These are phyloP conservation scores for Lagenidium sp. DNA, from an alignment of 352 stramenopile genomes.

Conservation along the genomic window DNA sequence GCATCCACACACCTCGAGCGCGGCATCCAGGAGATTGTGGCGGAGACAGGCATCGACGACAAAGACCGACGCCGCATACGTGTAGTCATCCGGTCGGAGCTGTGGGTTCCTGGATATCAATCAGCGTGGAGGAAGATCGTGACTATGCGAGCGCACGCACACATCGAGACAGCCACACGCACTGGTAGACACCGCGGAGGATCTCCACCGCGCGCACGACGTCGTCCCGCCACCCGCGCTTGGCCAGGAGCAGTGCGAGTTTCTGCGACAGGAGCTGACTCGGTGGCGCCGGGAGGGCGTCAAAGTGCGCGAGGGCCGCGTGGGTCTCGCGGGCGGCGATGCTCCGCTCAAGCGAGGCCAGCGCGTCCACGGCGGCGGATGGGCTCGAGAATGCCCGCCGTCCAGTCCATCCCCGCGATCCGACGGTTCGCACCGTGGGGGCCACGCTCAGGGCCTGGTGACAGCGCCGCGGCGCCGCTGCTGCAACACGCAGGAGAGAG, in stretches of 20 bases:
- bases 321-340: constrained; percentile 9
- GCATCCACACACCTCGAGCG: constrained; percentile 12
- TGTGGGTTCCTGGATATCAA: constrained; percentile 3
- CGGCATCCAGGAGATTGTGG: constrained; percentile 14
- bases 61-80: constrained; percentile 22
- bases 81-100: constrained; percentile 22
- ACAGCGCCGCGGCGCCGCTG: no score
- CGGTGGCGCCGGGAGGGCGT: constrained; percentile 12
- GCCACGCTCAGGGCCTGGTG: no score
- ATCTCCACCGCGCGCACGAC: constrained; percentile 16
- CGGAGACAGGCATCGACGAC: constrained; percentile 28
- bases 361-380: neutral
- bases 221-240: constrained; percentile 9
- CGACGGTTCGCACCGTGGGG: no score
- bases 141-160: no score
- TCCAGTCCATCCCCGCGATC: no score
- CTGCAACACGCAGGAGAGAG: no score
- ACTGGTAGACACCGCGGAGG: constrained; percentile 18
- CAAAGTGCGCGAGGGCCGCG: constrained; percentile 14
- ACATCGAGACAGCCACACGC: neutral
- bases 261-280: constrained; percentile 16
- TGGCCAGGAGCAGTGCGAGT: constrained; percentile 21
- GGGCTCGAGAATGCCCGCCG: no score
- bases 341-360: constrained; percentile 4
- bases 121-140: no score